These are phyloP conservation scores for Xylaria castorea DNA, from an alignment of 495 filamentous ascomycete genomes.

Conservation along the genomic window DNA sequence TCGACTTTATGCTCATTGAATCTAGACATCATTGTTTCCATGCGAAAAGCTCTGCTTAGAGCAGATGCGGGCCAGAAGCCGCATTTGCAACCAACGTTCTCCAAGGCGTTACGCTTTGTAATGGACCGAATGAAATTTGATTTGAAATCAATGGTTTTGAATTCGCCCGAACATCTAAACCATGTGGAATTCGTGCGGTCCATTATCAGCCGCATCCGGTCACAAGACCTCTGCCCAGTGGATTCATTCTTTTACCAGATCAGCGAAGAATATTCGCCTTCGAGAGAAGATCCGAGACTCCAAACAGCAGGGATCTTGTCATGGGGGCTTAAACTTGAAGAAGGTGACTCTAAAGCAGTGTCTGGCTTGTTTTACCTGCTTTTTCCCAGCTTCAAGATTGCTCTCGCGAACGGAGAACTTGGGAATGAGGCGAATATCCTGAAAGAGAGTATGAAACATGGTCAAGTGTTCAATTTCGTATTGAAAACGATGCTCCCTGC, in stretches of 20 bases:
- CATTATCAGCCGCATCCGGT: slow-evolving; percentile 54
- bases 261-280: slow-evolving; percentile 55
- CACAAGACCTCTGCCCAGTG: slow-evolving; percentile 53
- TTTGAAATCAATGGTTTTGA: slow-evolving; percentile 42
- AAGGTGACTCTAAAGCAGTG: slow-evolving; percentile 49
- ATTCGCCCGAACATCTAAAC: slow-evolving; percentile 41
- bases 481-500: slow-evolving; percentile 52
- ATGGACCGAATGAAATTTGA: slow-evolving; percentile 60
- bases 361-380: slow-evolving; percentile 59
- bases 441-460: slow-evolving; percentile 47
- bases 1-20: slow-evolving; percentile 26
- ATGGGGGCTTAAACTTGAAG: slow-evolving; percentile 54
- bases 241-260: slow-evolving; percentile 57
- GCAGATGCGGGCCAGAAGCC: slow-evolving; percentile 30
- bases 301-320: slow-evolving; percentile 56
- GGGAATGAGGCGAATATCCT: slow-evolving; percentile 48
- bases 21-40: slow-evolving; percentile 44
- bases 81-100: slow-evolving; percentile 44
- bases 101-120: slow-evolving; percentile 42
- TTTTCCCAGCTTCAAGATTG: slow-evolving; percentile 57
- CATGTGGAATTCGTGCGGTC: slow-evolving; percentile 55
- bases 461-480: slow-evolving; percentile 51
- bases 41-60: slow-evolving; percentile 50
- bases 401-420: slow-evolving; percentile 50
- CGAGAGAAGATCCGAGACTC: slow-evolving; percentile 55